phyloP scores from a whole-genome alignment of 2,329 filamentous ascomycete species.

The Zasmidium cellare region DNA sequence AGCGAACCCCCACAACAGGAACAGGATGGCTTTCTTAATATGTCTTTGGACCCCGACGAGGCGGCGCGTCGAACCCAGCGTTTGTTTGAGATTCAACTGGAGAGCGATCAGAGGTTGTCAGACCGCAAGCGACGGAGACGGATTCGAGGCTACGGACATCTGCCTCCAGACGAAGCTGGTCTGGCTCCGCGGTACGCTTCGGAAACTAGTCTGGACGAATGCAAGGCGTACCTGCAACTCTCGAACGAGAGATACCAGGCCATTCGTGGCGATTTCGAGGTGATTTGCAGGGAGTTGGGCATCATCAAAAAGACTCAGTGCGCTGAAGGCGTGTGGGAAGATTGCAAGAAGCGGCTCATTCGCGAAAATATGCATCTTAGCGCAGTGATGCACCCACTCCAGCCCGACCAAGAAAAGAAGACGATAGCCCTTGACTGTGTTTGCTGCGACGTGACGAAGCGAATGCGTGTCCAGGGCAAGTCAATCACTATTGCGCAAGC shows the following conservation, averaged over 20 bases:
- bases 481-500: constrained; percentile 74
- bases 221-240: constrained; percentile 67
- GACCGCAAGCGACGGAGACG: constrained; percentile 67
- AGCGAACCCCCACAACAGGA: background rate
- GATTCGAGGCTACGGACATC: constrained; percentile 66
- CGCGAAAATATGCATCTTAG: constrained; percentile 65
- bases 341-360: constrained; percentile 67
- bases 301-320: constrained; percentile 76
- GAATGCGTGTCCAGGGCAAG: constrained; percentile 65
- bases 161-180: constrained; percentile 67
- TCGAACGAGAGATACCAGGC: constrained; percentile 64
- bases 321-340: constrained; percentile 72
- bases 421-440: constrained; percentile 74
- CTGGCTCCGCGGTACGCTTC: constrained; percentile 71
- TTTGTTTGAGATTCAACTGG: constrained; percentile 40
- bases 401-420: constrained; percentile 61
- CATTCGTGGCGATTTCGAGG: constrained; percentile 66
- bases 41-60: constrained; percentile 21
- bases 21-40: background rate
- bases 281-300: constrained; percentile 66
- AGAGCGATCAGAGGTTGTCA: constrained; percentile 60
- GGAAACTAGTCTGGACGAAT: constrained; percentile 78
- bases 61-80: constrained; percentile 23
- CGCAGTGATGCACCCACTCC: constrained; percentile 56
- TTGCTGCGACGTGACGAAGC: constrained; percentile 78